These are phyloP conservation scores for Apiospora sp. DNA, from an alignment of 2,329 filamentous ascomycete species.

Conservation along the genomic window DNA sequence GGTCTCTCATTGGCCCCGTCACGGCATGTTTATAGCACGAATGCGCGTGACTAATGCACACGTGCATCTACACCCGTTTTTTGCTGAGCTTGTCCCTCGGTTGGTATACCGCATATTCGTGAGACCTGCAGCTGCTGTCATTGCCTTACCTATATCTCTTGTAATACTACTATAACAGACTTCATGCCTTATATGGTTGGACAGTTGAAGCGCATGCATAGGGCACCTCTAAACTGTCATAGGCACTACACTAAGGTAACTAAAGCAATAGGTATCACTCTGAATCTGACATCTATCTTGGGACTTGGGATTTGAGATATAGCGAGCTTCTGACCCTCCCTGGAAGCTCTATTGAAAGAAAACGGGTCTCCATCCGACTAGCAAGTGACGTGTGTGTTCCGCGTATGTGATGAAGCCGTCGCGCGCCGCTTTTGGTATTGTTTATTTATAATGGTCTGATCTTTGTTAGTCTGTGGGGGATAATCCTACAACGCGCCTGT, in stretches of 20 bases:
- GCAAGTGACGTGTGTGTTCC: not conserved
- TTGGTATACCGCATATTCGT: not conserved
- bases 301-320: too few relatives aligned
- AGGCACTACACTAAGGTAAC: not conserved
- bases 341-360: not conserved
- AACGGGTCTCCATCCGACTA: not conserved
- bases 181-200: not conserved
- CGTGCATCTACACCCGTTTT: not conserved
- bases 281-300: too few relatives aligned
- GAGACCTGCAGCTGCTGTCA: not conserved
- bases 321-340: not conserved
- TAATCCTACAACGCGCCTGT: constrained; percentile 4
- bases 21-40: constrained; percentile 10
- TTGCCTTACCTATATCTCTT: not conserved
- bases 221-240: not conserved
- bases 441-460: constrained; percentile 20
- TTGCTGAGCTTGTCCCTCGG: not conserved
- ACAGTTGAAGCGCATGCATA: not conserved
- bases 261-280: not conserved
- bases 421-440: constrained; percentile 3
- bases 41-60: constrained; percentile 11
- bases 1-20: constrained; percentile 3
- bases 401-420: constrained; percentile 6
- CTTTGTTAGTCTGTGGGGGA: not conserved
- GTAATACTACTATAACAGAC: not conserved